A percentile compares a stretch with the other conserved stretches of the same genome.
Evolutionary conservation across 306 rosid genomes (phyloP).

Genomic region (Vigna trinervia): DNA sequence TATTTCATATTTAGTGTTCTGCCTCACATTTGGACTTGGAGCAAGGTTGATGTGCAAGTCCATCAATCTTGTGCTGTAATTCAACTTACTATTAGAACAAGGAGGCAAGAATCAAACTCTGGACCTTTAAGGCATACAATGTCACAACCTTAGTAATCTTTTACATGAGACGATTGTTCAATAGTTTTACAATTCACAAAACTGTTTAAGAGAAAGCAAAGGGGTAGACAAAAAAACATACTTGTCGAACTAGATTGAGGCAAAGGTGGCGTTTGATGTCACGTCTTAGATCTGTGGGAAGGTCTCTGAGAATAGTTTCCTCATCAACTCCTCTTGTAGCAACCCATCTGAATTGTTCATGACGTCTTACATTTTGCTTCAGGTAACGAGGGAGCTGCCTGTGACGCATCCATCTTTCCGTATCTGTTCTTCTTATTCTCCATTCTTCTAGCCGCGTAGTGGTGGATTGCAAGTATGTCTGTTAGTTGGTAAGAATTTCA

Average conservation of each 20-base stretch:
- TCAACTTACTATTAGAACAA: too few species aligned
- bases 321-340: slow-evolving; percentile 66
- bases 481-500: slow-evolving; percentile 17
- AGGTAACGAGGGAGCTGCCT: slow-evolving; percentile 58
- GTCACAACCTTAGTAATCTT: too few species aligned
- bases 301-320: slow-evolving; percentile 60
- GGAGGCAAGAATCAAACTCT: too few species aligned
- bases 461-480: slow-evolving; percentile 63
- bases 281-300: slow-evolving; percentile 64
- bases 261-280: slow-evolving; percentile 66
- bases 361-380: slow-evolving; percentile 55
- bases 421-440: slow-evolving; percentile 61
- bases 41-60: too few species aligned
- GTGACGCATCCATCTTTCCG: slow-evolving; percentile 66
- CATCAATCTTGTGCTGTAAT: too few species aligned
- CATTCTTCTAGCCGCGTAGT: slow-evolving; percentile 60
- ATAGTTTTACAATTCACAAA: slow-evolving; percentile 6
- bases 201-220: slow-evolving; percentile 6
- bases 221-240: slow-evolving; percentile 16
- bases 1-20: too few species aligned
- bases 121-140: too few species aligned
- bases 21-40: too few species aligned
- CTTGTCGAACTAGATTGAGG: slow-evolving; percentile 61
- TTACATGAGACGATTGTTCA: slow-evolving; percentile 7
- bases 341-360: slow-evolving; percentile 63